Base-by-base conservation (phyloP, 306 rosid species). In the Luffa acutangula region DNA sequence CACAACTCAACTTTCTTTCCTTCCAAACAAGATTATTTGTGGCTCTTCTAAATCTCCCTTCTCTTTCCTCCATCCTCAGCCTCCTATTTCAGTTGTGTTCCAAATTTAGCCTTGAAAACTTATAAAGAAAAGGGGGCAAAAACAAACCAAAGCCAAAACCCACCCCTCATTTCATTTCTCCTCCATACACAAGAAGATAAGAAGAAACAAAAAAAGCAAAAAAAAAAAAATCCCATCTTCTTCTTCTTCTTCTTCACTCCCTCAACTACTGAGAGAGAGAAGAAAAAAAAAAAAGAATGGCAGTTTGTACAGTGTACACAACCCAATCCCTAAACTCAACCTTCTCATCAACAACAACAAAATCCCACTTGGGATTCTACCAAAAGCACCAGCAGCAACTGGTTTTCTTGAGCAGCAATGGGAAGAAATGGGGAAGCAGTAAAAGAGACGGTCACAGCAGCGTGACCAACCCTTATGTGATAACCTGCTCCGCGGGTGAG, bases 271-370 rank as follows among this genome's bases (percentile, higher is more conserved):
- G 21, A 42, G 33, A 58, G 69, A 76, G 71, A 83, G 71, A 84
- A 37, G 18, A 78, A 53, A 9, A 75, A 48, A n/a, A 3, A 18
- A 53, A 5, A 9, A 5, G 21, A 36, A 85, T 48, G 79, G 93
- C 93, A 83, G 83, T 89, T 66, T 96, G 92, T 82, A 90, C 94
- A 83, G 93, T 91, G 63, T 87, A 91, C 91, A 89, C 97, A 78
- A 92, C 97, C 63, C 98, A 93, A 75, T 81, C 90, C 5, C 85
- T 91, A 65, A 90, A 89, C 85, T 86, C 92, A 56, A 89, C 91
- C 54, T 86, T 87, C 82, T 87, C 96, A 75, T 73, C 77, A 41
- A 17, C 74, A 73, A 84, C 91, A 80, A 82, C 96, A 86, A 90
- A 92, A 78, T 14, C 96, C 80, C 88, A 87, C 64, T 62, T 84